A percentile compares a stretch with the other conserved stretches of the same genome.
phyloP scores from a whole-genome alignment of 306 rosid species.

The Morella rubra region DNA sequence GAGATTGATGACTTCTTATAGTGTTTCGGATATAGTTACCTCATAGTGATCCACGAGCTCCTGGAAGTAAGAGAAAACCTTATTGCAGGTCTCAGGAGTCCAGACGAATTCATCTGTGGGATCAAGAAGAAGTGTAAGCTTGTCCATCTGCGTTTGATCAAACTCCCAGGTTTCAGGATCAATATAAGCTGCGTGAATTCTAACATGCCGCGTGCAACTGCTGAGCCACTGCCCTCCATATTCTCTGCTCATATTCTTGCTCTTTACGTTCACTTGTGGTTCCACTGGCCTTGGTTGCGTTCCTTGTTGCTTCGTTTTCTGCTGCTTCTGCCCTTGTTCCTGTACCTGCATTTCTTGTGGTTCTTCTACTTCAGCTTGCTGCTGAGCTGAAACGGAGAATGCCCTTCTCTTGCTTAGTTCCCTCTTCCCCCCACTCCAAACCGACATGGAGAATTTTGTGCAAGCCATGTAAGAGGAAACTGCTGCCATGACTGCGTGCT shows the following conservation, averaged over 20 bases:
- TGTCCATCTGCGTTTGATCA: slow-evolving; percentile 96
- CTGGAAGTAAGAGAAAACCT: slow-evolving; percentile 83
- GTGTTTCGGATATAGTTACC: slow-evolving; percentile 37
- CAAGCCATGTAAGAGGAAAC: slow-evolving; percentile 61
- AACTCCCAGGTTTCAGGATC: slow-evolving; percentile 78
- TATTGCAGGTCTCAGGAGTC: slow-evolving; percentile 66
- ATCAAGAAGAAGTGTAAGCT: slow-evolving; percentile 79
- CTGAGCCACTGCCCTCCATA: slow-evolving; percentile 94
- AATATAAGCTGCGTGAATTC: slow-evolving; percentile 86
- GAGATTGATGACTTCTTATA: not conserved
- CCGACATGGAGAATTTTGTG: slow-evolving; percentile 52
- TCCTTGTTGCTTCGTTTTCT: slow-evolving; percentile 44
- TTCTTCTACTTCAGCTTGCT: slow-evolving; percentile 48
- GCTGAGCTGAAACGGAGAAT: slow-evolving; percentile 53
- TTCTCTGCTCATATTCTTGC: slow-evolving; percentile 78
- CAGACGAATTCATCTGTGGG: slow-evolving; percentile 91
- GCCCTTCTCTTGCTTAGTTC: slow-evolving; percentile 30
- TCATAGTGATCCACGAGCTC: slow-evolving; percentile 95
- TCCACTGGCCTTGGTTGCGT: slow-evolving; percentile 79
- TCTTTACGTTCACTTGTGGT: slow-evolving; percentile 61
- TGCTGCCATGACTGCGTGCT: slow-evolving; percentile 61
- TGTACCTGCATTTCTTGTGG: slow-evolving; percentile 31
- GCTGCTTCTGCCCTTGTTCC: slow-evolving; percentile 29
- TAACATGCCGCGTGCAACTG: slow-evolving; percentile 61
- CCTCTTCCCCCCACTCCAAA: slow-evolving; percentile 44